These are phyloP conservation scores for Schoenoplectus triqueter DNA, from an alignment of 202 grass and related monocot genomes.

Conservation along the genomic window DNA sequence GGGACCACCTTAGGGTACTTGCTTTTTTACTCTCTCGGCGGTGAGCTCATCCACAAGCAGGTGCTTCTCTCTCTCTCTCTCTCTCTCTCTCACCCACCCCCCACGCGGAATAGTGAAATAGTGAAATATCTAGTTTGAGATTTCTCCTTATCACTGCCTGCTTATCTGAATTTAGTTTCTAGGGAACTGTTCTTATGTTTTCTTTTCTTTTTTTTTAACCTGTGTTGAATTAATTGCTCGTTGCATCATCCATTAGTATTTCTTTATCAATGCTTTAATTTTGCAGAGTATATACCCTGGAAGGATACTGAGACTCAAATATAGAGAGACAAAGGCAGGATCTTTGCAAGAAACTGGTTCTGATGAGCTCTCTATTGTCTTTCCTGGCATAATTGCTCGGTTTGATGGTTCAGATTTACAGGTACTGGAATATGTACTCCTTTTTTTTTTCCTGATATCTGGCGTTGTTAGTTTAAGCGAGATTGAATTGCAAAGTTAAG, in stretches of 20 bases:
- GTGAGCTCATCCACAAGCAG: slow-evolving; percentile 93
- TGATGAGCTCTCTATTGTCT: slow-evolving; percentile 69
- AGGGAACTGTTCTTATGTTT: neutral
- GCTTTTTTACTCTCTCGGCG: slow-evolving; percentile 61
- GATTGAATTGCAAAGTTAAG: neutral
- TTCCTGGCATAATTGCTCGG: slow-evolving; percentile 67
- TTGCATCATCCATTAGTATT: neutral
- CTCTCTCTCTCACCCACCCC: neutral
- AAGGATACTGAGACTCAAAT: slow-evolving; percentile 73
- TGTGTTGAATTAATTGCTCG: neutral
- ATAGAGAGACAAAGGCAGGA: slow-evolving; percentile 52
- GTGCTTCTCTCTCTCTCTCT: slow-evolving; percentile 16
- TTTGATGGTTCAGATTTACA: slow-evolving; percentile 83
- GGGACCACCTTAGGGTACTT: slow-evolving; percentile 69
- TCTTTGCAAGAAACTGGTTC: slow-evolving; percentile 63
- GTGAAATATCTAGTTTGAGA: neutral
- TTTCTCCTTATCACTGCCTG: neutral
- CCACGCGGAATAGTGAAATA: neutral
- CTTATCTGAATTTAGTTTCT: neutral
- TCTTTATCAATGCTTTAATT: slow-evolving; percentile 29
- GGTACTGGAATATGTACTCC: slow-evolving; percentile 49
- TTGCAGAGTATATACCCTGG: slow-evolving; percentile 77
- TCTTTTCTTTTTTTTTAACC: neutral
- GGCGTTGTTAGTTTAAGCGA: neutral
- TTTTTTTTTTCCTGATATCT: slow-evolving; percentile 33